phyloP scores from a whole-genome alignment of 305 asterid species.

The Rubia tinctorum region DNA sequence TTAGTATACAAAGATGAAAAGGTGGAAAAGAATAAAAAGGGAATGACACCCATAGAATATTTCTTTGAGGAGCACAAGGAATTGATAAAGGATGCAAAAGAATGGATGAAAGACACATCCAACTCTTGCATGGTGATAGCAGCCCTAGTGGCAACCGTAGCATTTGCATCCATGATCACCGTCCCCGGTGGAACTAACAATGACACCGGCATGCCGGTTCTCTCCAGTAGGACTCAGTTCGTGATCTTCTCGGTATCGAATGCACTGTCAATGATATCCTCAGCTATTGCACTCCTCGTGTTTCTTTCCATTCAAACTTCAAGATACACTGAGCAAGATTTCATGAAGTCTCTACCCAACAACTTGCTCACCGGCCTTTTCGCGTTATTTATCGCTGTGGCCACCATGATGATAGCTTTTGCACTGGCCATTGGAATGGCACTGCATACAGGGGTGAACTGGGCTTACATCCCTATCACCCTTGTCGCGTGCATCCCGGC shows the following conservation, averaged over 20 bases:
- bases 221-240: constrained; percentile 6
- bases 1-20: constrained; percentile 6
- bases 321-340: constrained; percentile 17
- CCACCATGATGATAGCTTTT: constrained; percentile 19
- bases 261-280: constrained; percentile 3
- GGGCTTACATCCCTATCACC: constrained; percentile 7
- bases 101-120: constrained; percentile 38
- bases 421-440: constrained; percentile 10
- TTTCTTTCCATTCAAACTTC: constrained; percentile 27
- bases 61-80: constrained; percentile 26
- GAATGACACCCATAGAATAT: constrained; percentile 23
- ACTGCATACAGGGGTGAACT: background rate
- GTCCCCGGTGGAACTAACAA: constrained; percentile 30
- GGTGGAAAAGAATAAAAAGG: constrained; percentile 4
- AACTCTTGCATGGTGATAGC: constrained; percentile 36
- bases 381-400: constrained; percentile 10
- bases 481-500: constrained; percentile 1
- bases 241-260: constrained; percentile 9
- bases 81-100: constrained; percentile 18
- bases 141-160: constrained; percentile 33
- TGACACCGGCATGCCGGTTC: constrained; percentile 15
- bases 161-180: constrained; percentile 37
- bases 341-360: constrained; percentile 6
- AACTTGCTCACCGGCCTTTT: constrained; percentile 12
- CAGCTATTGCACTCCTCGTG: constrained; percentile 9